Base-by-base conservation (phyloP, 2,329 filamentous ascomycete genomes). In the Hymenoscyphus occultus region DNA sequence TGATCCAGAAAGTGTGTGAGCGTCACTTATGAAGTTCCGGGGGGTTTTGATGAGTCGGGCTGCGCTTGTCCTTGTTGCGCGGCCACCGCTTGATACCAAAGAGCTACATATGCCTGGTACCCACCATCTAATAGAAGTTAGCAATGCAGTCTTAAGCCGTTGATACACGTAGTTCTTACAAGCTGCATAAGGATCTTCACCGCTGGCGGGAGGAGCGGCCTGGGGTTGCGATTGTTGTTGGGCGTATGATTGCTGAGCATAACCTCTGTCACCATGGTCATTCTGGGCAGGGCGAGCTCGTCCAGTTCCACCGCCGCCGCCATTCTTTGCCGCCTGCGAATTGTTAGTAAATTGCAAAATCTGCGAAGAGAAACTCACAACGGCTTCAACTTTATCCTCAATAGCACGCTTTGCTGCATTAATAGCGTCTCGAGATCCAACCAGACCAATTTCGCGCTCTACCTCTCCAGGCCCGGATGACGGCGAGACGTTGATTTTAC, bases 401-500 rank as follows among this genome's bases (percentile, higher is more conserved):
- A 97, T 96, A 56, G 91, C 90, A 71, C 83, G 83, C 80, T 96
- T 96, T 42, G 93, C 93, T 69, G 87, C 86, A 61, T 86, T 86
- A 74, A 97, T 95, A 63, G 91, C 87, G 71, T 92, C 89, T 56
- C 86, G 85, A 45, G 85, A 86, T 68, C 93, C 93, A 68, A 95
- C 90, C 56, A 97, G 83, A 57, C 91, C 91, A 74, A 97, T 96
- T 77, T 96, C 91, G 73, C 93, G 88, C 76, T 95, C 89, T 65
- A 88, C 84, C 74, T 96, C 92, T 69, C 86, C 85, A 60, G 90
- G 89, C 16, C 90, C 90, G 42, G 88, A 89, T 7, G 92, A 89
- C 73, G 91, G 91, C 39, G 91, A 91, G 32, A 97, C 93, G 73
- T 97, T 97, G 81, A 97, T 96, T 80, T 96, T 96, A 84, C 93